Base-by-base conservation (phyloP, 768 basidiomycete genomes). In the Chlorophyllum brunneum region DNA sequence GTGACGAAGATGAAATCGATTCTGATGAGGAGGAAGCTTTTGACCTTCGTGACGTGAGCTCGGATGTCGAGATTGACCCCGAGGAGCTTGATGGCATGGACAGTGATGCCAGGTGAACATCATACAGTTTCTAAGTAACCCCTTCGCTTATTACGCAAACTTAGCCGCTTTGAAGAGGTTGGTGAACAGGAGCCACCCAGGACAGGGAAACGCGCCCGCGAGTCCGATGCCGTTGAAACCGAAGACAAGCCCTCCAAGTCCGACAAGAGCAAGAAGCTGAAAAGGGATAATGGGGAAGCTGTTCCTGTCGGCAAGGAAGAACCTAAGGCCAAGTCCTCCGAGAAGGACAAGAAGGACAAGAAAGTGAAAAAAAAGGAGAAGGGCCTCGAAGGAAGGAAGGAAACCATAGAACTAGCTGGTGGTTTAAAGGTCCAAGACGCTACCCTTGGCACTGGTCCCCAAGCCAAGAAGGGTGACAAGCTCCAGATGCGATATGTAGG, bases 401-500 rank as follows among this genome's bases (percentile, higher is more conserved):
- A 61, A 51, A 40, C 26, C 52, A 78, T 73, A 55, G 78, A 79
- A 57, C 71, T 92, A 47, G 67, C 82, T 1, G 82, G 81, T 26
- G 95, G 94, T 11, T 70, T 98, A 48, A 82, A 87, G 67, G 72
- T 92, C 57, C 69, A 78, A 57, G 95, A 98, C 66, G 66, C 75
- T 56, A 93, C 86, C 64, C 63, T 81, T 41, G 95, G 95, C 39
- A 80, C 79, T 1, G 95, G 95, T n/a, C 82, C 88, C 31, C 75
- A 77, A 62, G 93, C 90, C 15, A 97, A 95, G 76, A 81, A 83
- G 50, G 95, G 95, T 13, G 83, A 86, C 70, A 84, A 74, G 37
- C 78, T 97, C 43, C 74, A 73, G 48, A 90, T 98, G 86, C 77
- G 95, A 52, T 98, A 98, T 70, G 85, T 98, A 60, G 95, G 95